These are phyloP conservation scores for Digitaria exilis DNA, from an alignment of 202 grass and related monocot species.

Conservation along the genomic window DNA sequence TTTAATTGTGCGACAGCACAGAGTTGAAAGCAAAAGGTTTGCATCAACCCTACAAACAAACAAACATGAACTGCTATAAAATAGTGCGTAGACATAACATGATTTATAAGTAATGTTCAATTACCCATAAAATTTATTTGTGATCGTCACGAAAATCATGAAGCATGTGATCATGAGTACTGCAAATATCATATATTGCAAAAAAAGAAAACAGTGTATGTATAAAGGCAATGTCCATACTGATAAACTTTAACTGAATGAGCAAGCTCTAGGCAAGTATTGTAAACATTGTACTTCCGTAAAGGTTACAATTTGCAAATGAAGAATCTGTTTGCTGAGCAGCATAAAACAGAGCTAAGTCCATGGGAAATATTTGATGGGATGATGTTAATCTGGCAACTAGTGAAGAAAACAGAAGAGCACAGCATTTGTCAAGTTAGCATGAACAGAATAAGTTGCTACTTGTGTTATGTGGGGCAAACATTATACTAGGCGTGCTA, in stretches of 20 bases:
- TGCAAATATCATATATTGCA: conserved; percentile 2
- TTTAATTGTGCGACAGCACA: conserved; percentile 81
- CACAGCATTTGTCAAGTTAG: background rate
- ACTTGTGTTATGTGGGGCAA: too few species aligned
- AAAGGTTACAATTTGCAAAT: background rate
- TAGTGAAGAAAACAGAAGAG: conserved; percentile 6
- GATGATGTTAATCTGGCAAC: background rate
- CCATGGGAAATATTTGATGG: background rate
- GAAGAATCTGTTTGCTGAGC: conserved; percentile 2
- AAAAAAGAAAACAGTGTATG: too few species aligned
- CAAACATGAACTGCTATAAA: conserved; percentile 25
- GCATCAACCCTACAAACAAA: conserved; percentile 67
- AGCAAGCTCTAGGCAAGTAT: background rate
- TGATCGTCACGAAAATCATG: conserved; percentile 6
- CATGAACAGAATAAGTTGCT: background rate
- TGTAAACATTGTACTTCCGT: background rate
- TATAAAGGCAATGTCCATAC: background rate
- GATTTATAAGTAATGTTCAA: conserved; percentile 8
- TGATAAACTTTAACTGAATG: conserved; percentile 19
- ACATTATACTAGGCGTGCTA: too few species aligned
- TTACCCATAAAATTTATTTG: background rate
- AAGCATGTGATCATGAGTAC: conserved; percentile 19
- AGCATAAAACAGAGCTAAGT: background rate
- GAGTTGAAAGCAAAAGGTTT: conserved; percentile 60
- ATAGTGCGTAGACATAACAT: conserved; percentile 5